Conservation (phyloP, 2,329 filamentous ascomycete species). For the Aspergillus piperis region DNA sequence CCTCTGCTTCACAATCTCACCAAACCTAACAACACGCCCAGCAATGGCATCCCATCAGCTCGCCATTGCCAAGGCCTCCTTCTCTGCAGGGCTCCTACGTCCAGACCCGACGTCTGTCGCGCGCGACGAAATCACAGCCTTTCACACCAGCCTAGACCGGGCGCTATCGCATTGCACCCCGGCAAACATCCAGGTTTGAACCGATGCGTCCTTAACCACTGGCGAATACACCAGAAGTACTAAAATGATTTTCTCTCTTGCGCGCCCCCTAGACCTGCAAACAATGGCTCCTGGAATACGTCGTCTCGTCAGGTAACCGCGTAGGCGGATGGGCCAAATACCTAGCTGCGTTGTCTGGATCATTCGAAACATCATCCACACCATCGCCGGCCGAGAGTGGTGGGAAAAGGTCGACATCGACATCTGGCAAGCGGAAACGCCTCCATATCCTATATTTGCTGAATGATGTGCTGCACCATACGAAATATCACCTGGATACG, state of each 20-base stretch:
- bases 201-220: conserved; percentile 33
- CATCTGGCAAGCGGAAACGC: conserved; percentile 67
- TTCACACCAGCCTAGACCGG: conserved; percentile 66
- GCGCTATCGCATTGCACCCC: conserved; percentile 71
- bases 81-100: conserved; percentile 71
- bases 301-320: conserved; percentile 67
- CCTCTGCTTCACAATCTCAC: not conserved
- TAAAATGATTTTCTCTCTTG: conserved; percentile 32
- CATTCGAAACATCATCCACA: conserved; percentile 45
- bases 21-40: conserved; percentile 1
- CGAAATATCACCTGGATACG: conserved; percentile 53
- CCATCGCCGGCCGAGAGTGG: conserved; percentile 27
- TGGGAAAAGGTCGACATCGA: conserved; percentile 1
- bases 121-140: conserved; percentile 68
- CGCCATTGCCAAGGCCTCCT: conserved; percentile 76
- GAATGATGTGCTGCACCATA: conserved; percentile 75
- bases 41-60: conserved; percentile 68
- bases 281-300: conserved; percentile 75
- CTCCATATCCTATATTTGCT: conserved; percentile 77
- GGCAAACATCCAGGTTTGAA: conserved; percentile 85
- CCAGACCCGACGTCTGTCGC: conserved; percentile 70
- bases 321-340: conserved; percentile 73
- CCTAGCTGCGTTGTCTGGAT: conserved; percentile 67
- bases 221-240: conserved; percentile 30
- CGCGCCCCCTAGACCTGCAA: conserved; percentile 71